Conservation (phyloP, 305 asterid genomes). For the Rubia peregrina region DNA sequence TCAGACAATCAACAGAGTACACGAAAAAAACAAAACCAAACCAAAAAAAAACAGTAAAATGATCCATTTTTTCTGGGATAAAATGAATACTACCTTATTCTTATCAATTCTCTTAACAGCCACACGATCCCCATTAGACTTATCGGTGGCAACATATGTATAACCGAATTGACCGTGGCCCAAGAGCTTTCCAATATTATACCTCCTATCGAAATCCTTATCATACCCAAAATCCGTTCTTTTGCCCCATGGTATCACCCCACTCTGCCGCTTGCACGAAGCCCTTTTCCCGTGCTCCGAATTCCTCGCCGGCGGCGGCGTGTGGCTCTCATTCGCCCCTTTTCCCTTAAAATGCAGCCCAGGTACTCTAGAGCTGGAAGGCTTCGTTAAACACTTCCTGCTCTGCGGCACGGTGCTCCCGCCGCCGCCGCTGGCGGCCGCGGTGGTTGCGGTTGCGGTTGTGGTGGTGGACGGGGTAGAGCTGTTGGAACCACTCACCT, state of each 20-base stretch:
- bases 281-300: slow-evolving; percentile 18
- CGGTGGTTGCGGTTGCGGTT: slow-evolving; percentile 10
- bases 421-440: neutral
- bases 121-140: slow-evolving; percentile 38
- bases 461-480: slow-evolving; percentile 23
- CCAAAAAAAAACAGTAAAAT: neutral
- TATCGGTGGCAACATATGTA: slow-evolving; percentile 37
- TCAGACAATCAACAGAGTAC: neutral
- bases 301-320: slow-evolving; percentile 21
- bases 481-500: slow-evolving; percentile 38
- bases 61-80: neutral
- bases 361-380: slow-evolving; percentile 17
- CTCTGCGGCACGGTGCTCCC: neutral
- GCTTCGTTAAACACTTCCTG: slow-evolving; percentile 14
- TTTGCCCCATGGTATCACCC: slow-evolving; percentile 38
- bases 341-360: slow-evolving; percentile 20
- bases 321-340: slow-evolving; percentile 13
- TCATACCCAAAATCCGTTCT: slow-evolving; percentile 45
- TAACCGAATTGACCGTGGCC: slow-evolving; percentile 50
- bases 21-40: neutral
- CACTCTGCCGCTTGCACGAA: slow-evolving; percentile 21
- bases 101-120: slow-evolving; percentile 47
- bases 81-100: slow-evolving; percentile 28
- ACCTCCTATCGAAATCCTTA: slow-evolving; percentile 36
- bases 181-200: slow-evolving; percentile 33